A percentile compares a stretch with the other conserved stretches of the same genome.
Evolutionary conservation across 129 eudicot genomes (phyloP).

Genomic region (Smallanthus sonchifolius): DNA sequence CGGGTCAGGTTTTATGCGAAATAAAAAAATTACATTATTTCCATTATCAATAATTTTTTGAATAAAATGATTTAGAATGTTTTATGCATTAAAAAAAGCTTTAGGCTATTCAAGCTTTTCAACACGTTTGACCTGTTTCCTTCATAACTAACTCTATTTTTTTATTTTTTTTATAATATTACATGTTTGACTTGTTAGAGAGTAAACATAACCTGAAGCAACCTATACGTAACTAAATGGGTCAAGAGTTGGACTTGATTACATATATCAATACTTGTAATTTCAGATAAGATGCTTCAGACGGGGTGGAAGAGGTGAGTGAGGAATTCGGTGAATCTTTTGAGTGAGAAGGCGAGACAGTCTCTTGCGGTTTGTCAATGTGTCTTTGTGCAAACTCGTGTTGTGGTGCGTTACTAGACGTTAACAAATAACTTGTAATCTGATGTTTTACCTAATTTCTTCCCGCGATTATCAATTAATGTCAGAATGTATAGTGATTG

Average conservation of each 20-base stretch:
- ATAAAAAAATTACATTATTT: background rate
- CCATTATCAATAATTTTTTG: background rate
- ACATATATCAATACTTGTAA: background rate
- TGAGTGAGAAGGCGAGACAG: background rate
- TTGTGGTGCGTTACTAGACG: constrained; percentile 16
- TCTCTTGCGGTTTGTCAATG: constrained; percentile 14
- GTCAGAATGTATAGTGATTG: constrained; percentile 45
- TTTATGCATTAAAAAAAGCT: background rate
- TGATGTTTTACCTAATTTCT: constrained; percentile 19
- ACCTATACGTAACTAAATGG: background rate
- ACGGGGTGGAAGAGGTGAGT: constrained; percentile 76
- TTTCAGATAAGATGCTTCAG: constrained; percentile 49
- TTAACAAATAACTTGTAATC: constrained; percentile 23
- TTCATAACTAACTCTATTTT: background rate
- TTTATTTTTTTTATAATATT: background rate
- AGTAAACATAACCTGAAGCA: background rate
- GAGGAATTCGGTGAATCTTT: constrained; percentile 5
- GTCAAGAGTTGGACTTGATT: background rate
- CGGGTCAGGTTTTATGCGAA: background rate
- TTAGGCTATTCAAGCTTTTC: background rate
- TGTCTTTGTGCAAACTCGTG: constrained; percentile 19
- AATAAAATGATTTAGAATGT: background rate
- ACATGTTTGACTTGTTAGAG: background rate
- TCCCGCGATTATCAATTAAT: background rate
- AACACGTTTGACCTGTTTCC: background rate